Conservation (phyloP, 768 basidiomycete species). For the Collybia nuda region DNA sequence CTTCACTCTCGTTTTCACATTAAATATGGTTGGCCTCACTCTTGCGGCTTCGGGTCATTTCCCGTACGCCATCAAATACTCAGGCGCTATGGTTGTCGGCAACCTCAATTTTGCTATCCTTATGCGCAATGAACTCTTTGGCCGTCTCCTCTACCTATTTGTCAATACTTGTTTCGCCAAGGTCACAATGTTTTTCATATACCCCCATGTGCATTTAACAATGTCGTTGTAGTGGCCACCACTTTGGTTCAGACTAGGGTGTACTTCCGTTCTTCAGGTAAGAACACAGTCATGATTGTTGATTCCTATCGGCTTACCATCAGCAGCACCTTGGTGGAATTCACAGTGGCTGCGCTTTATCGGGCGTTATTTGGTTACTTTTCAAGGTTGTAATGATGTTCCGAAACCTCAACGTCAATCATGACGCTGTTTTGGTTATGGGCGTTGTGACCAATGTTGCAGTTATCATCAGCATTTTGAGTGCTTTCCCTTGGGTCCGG, state of each 20-base stretch:
- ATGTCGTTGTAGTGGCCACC: constrained; percentile 38
- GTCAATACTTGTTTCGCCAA: constrained; percentile 81
- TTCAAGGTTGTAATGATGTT: constrained; percentile 57
- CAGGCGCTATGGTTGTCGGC: constrained; percentile 72
- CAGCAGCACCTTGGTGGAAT: constrained; percentile 72
- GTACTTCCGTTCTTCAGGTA: constrained; percentile 64
- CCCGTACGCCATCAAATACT: constrained; percentile 64
- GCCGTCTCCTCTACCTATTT: constrained; percentile 68
- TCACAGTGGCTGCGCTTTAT: constrained; percentile 79
- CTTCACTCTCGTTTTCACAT: constrained; percentile 56
- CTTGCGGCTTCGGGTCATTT: constrained; percentile 65
- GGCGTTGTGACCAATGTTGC: constrained; percentile 59
- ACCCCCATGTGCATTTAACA: background rate
- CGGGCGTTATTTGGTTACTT: constrained; percentile 73
- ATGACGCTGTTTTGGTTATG: constrained; percentile 50
- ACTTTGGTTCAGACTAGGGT: constrained; percentile 58
- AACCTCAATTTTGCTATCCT: constrained; percentile 74
- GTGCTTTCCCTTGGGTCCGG: constrained; percentile 78
- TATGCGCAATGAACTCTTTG: constrained; percentile 81
- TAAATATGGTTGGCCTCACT: constrained; percentile 61
- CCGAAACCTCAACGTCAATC: constrained; percentile 47
- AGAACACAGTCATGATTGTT: too few species aligned
- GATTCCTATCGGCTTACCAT: too few species aligned
- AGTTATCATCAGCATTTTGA: constrained; percentile 57
- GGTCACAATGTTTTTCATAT: constrained; percentile 31